Evolutionary conservation across 805 yeast genomes (phyloP), one percentile per base, ranked within the genome.

Genomic region (Suhomyces vadensis): DNA sequence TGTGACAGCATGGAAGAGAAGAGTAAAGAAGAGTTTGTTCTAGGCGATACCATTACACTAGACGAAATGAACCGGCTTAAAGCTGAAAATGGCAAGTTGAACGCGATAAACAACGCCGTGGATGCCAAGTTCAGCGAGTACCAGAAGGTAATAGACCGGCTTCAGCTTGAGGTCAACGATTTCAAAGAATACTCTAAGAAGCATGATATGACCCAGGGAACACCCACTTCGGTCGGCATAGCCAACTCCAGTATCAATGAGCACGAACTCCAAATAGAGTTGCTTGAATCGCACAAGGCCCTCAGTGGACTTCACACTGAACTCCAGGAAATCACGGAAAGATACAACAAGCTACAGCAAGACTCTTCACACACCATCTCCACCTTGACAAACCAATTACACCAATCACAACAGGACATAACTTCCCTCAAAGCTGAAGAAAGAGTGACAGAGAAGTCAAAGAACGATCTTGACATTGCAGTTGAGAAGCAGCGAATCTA

Each of bases 401-500:
- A 45, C 29, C 26, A 21, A 16, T 29, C 35, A 38, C 56, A 55
- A 21, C 43, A 48, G 6, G 62, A 57, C 31, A 29, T 50, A 2
- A 29, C 45, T 11, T 42, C 45, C 2, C 36, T 46, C 6, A 51
- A 52, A 40, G 50, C 50, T 6, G 54, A 56, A 19, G 46, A 44
- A 27, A 44, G 41, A 38, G 46, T 43, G 14, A 31, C 56, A 10
- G 72, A 69, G 5, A 65, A 63, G 41, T 55, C 74, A 2, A 65
- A 62, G 13, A 63, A 61, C 13, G 76, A 72, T 21, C 53, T 74
- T 35, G 67, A 67, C 22, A 42, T 52, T 3, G 72, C 78, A 0
- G 67, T 71, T 2, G 74, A 74, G 10, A 73, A 71, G 49, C 77
- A 75, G 46, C 54, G 79, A 29, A 50, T 65, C 1, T 52, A 71